Conservation (phyloP, 768 basidiomycete species). For the Neoboletus magnificus region DNA sequence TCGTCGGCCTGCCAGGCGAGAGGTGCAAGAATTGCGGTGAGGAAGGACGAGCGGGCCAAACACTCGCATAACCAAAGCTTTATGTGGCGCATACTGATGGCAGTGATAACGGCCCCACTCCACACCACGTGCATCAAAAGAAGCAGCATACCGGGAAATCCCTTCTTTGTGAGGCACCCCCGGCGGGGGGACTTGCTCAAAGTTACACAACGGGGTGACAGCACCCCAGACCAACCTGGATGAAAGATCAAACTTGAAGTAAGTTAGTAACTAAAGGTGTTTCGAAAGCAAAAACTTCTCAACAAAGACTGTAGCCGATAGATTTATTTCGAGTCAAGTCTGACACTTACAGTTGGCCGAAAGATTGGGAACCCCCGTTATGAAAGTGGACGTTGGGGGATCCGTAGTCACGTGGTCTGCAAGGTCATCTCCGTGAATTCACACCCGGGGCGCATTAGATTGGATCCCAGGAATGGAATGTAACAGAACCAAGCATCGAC, state of each 20-base stretch:
- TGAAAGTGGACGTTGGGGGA: background rate
- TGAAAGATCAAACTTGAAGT: background rate
- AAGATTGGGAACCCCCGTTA: background rate
- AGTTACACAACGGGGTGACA: constrained; percentile 1
- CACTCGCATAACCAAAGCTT: constrained; percentile 12
- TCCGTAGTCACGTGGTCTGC: constrained; percentile 5
- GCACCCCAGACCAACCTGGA: background rate
- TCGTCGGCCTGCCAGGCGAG: constrained; percentile 23
- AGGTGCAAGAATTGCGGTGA: constrained; percentile 9
- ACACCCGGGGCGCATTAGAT: background rate
- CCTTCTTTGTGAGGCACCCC: constrained; percentile 18
- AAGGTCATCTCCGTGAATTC: constrained; percentile 26
- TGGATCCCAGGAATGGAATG: background rate
- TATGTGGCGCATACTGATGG: constrained; percentile 14
- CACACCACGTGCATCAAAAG: constrained; percentile 28
- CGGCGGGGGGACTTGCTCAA: background rate
- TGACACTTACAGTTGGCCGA: background rate
- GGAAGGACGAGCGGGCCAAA: background rate
- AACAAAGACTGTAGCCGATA: background rate
- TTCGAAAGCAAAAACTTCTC: background rate
- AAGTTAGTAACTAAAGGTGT: background rate
- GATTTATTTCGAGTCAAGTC: background rate
- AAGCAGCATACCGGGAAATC: constrained; percentile 21
- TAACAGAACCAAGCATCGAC: background rate
- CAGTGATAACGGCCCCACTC: constrained; percentile 6